phyloP scores from a whole-genome alignment of 2,329 filamentous ascomycete species.

The Pseudogymnoascus sp. region DNA sequence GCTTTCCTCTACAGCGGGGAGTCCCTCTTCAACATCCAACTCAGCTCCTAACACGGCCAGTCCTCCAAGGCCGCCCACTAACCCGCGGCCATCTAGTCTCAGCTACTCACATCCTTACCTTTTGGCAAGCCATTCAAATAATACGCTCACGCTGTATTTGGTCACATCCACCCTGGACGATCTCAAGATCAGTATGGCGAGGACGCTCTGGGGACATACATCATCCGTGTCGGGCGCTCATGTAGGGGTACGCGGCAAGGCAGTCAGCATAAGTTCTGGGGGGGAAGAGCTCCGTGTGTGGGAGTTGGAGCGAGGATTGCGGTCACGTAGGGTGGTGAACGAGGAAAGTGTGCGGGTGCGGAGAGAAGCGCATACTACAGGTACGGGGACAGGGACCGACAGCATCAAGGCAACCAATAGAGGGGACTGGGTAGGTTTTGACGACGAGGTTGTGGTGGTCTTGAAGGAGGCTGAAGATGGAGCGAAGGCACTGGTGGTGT shows the following conservation, averaged over 20 bases:
- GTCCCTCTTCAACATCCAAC: conserved; percentile 12
- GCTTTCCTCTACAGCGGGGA: not conserved
- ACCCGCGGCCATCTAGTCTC: conserved; percentile 22
- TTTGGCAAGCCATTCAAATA: conserved; percentile 60
- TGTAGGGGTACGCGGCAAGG: conserved; percentile 61
- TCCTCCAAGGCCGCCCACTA: conserved; percentile 32
- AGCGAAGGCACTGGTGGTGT: conserved; percentile 54
- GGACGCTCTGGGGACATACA: conserved; percentile 64
- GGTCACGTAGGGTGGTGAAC: conserved; percentile 34
- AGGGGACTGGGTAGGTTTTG: conserved; percentile 58
- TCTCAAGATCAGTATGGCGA: conserved; percentile 52
- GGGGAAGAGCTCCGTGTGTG: conserved; percentile 50
- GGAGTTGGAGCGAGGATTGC: conserved; percentile 57
- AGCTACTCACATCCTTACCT: conserved; percentile 59
- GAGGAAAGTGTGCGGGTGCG: conserved; percentile 47
- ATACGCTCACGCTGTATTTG: conserved; percentile 62
- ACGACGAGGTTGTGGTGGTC: conserved; percentile 63
- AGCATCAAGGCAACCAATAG: conserved; percentile 27
- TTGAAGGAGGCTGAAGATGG: conserved; percentile 50
- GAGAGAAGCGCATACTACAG: conserved; percentile 29
- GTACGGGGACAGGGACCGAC: not conserved
- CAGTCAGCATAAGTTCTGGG: conserved; percentile 54
- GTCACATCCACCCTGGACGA: conserved; percentile 51
- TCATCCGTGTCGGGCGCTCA: conserved; percentile 60
- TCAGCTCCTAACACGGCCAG: conserved; percentile 25